Conservation (phyloP, 1,139 yeast genomes). For the Scheffersomyces cryptocercus region DNA sequence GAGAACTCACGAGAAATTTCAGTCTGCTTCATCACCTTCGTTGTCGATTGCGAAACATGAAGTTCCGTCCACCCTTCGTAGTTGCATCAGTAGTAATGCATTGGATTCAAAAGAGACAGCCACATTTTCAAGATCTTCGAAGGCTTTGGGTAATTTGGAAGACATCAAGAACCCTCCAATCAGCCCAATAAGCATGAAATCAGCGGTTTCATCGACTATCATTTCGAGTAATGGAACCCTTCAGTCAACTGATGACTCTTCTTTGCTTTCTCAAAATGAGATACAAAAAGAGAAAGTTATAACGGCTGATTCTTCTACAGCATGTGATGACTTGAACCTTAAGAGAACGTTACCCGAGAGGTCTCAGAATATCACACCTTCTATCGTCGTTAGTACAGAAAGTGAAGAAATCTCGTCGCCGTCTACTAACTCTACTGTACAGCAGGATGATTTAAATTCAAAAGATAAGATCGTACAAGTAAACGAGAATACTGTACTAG, state of each 20-base stretch:
- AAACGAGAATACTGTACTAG: not conserved
- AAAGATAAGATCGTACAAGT: not conserved
- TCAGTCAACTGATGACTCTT: conserved; percentile 37
- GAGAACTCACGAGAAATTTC: conserved; percentile 5
- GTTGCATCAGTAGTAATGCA: not conserved
- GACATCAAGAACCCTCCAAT: conserved; percentile 13
- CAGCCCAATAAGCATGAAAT: conserved; percentile 30
- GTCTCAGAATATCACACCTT: conserved; percentile 14
- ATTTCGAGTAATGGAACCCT: conserved; percentile 31
- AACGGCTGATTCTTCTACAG: not conserved
- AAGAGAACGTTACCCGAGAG: not conserved
- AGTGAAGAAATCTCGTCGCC: conserved; percentile 18
- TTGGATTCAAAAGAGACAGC: not conserved
- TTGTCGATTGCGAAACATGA: not conserved
- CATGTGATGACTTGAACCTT: too few species aligned
- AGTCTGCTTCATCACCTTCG: conserved; percentile 1
- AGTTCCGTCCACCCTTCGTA: not conserved
- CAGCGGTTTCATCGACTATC: conserved; percentile 31
- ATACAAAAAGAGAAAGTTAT: not conserved
- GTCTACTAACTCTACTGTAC: conserved; percentile 22
- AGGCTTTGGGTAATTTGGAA: not conserved
- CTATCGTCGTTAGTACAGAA: conserved; percentile 23
- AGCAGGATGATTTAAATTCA: conserved; percentile 11
- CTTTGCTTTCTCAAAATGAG: conserved; percentile 24
- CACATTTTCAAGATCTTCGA: too few species aligned